Conservation (phyloP, 2,329 filamentous ascomycete species). For the Ceratocystis cacaofunesta region DNA sequence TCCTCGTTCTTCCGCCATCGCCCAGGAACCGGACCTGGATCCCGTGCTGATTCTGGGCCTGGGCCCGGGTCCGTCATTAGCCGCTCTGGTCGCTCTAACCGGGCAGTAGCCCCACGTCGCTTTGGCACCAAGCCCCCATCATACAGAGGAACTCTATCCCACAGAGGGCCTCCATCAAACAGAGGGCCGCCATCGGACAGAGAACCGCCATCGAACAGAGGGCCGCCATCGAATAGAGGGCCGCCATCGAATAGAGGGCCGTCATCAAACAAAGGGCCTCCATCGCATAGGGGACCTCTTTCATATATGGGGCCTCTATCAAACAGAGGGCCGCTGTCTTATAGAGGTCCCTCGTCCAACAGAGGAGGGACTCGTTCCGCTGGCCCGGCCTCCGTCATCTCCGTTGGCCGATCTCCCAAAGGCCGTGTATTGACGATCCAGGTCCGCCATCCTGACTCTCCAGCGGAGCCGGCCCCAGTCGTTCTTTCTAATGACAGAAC, state of each 20-base stretch:
- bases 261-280: not conserved
- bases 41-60: not conserved
- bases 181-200: not conserved
- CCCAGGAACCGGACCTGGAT: not conserved
- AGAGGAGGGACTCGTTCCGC: not conserved
- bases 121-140: not conserved
- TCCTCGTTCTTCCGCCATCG: not conserved
- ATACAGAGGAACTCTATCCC: not conserved
- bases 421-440: conserved; percentile 15
- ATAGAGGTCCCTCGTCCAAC: not conserved
- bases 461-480: not conserved
- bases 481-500: conserved; percentile 2
- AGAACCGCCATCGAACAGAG: not conserved
- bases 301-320: not conserved
- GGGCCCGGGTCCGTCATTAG: not conserved
- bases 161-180: not conserved
- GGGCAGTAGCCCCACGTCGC: not conserved
- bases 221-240: not conserved
- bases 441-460: conserved; percentile 13
- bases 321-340: not conserved
- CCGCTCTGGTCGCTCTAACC: not conserved
- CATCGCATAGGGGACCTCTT: not conserved
- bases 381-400: conserved; percentile 2
- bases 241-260: not conserved
- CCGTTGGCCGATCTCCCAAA: conserved; percentile 1